Base-by-base conservation (phyloP, 176 grass and related monocot genomes). In the Zizania latifolia region DNA sequence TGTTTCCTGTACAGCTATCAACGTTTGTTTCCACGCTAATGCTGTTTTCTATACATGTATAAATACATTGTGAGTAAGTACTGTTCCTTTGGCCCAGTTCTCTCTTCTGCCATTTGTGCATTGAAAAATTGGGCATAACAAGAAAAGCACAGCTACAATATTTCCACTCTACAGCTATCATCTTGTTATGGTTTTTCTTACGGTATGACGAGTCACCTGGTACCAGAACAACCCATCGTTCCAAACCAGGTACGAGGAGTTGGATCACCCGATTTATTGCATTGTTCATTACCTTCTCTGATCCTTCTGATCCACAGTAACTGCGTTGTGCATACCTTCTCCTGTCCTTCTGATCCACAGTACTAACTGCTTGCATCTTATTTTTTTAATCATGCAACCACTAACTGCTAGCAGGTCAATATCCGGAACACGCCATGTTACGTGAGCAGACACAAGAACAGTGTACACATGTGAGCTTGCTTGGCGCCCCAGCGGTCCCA, bases 381-480 rank as follows among this genome's bases (percentile, higher is more conserved):
- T 14, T 59, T 2, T 11, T 7, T 26, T 57, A 53, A 69, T 45
- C 27, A 33, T 57, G 50, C 66, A 40, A 30, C 5, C 30, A 24
- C 74, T 77, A 5, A 16, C 1, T 10, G 5, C 16, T 69, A 59
- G 2, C 58, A 54, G 44, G 44, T 23, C 26, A 63, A 62, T 23
- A 36, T 71, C 30, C 22, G 26, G 61, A 62, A 36, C 85, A 87
- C 41, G 40, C 33, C 80, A 87, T 68, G 85, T 66, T 77, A 36
- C 74, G 40, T 33, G 36, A 76, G 40, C 19, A 66, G 74, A 61
- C 74, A 61, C 17, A 43, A 74, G 40, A 74, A 79, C 80, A 83
- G 8, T 68, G 39, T 53, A 59, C 13, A 41, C 85, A 87, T 78
- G 85, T 87, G 60, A 83, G 67, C 32, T 78, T 78, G 74, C 41